Evolutionary conservation across 2,329 filamentous ascomycete species (phyloP), one percentile per base, ranked within the genome.

Genomic region (Myotisia sp.): DNA sequence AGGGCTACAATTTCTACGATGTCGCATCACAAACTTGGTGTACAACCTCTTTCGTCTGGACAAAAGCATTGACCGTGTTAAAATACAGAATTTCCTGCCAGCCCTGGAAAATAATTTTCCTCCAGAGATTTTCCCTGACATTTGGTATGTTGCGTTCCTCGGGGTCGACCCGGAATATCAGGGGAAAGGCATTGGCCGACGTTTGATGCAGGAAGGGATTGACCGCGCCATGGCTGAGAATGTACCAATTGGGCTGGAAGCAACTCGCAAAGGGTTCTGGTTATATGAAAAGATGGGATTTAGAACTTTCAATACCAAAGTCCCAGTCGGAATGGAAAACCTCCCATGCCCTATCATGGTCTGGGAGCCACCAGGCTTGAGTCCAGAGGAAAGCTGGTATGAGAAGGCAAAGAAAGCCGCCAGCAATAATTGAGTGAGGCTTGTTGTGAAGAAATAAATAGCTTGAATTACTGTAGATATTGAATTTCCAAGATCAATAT

Each of bases 271-370:
- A 26, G 47, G 47, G 6, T 23, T 21, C 7, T 34, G 34, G 7
- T 24, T 49, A 14, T 51, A 51, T 37, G 29, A 36, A 14, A 46
- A 44, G 32, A 32, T 41, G 23, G 48, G 47, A 3, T 51, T 47
- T 22, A 34, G 19, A 7, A 42, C 41, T 13, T 12, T 42, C 16
- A 41, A 43, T 4, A 26, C 23, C 10, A 8, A 4, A 7, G 26
- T 21, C 13, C 26, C 42, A 20, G 32, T 44, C 8, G 34, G 23
- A 18, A 19, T 26, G 31, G 33, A 26, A 19, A 26, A 20, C 13
- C 6, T 22, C 7, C 13, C 26, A 18, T 12, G 16, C 10, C 21
- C 33, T 8, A 30, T 31, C n/a, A 36, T 41, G 39, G 17, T 41
- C 3, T 41, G 39, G 33, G 33, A 39, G 20, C 37, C 39, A 1